Evolutionary conservation across 2,329 filamentous ascomycete species (phyloP).

Genomic region (Sporothrix humicola): DNA sequence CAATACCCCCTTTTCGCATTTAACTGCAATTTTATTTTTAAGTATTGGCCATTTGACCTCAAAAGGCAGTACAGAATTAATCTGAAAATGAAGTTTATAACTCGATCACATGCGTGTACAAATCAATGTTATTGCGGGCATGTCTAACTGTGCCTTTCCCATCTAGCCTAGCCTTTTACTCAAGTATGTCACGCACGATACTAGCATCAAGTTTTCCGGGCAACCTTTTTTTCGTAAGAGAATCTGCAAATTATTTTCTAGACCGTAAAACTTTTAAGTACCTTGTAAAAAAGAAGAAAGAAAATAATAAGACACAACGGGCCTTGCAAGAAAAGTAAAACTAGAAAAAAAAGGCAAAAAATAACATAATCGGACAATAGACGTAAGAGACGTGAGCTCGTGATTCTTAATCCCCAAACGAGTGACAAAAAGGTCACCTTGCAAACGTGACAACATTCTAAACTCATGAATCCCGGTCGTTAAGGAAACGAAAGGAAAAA

Average conservation of each 20-base stretch:
- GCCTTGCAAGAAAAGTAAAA: neutral
- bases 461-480: neutral
- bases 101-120: neutral
- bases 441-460: neutral
- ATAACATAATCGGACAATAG: neutral
- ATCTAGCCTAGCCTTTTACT: too few species aligned
- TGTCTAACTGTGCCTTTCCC: too few species aligned
- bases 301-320: neutral
- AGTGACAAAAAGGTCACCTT: neutral
- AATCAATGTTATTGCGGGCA: neutral
- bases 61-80: neutral
- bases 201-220: too few species aligned
- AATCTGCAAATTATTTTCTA: slow-evolving; percentile 1
- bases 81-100: slow-evolving; percentile 1
- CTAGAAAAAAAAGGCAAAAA: neutral
- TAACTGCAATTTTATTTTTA: neutral
- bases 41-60: neutral
- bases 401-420: neutral
- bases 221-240: neutral
- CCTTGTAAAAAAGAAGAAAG: slow-evolving; percentile 1
- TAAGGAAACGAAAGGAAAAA: neutral
- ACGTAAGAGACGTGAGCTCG: slow-evolving; percentile 24
- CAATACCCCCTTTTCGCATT: slow-evolving; percentile 23
- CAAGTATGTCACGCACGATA: too few species aligned
- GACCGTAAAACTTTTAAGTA: neutral